A percentile compares a stretch with the other conserved stretches of the same genome.
These are phyloP conservation scores for Mortierella sp. DNA, from an alignment of 371 early-diverging fungal species.

Conservation along the genomic window DNA sequence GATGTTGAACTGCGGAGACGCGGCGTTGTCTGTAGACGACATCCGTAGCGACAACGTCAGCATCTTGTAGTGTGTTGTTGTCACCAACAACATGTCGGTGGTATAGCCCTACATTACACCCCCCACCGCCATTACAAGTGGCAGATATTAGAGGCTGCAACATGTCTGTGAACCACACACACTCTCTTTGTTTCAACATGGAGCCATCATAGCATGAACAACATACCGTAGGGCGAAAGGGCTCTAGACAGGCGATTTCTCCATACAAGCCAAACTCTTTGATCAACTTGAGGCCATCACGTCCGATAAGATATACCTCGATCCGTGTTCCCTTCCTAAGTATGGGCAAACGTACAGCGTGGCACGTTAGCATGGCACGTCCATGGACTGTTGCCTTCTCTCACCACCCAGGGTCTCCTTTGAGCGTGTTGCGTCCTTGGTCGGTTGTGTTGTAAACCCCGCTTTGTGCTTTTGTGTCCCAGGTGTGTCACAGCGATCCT, in stretches of 20 bases:
- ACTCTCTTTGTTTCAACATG: too few species aligned
- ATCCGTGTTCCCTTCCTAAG: constrained; percentile 78
- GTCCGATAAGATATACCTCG: constrained; percentile 72
- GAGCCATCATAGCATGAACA: too few species aligned
- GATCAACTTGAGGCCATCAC: constrained; percentile 70
- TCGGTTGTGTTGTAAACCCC: not conserved
- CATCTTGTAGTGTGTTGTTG: constrained; percentile 44
- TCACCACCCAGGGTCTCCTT: too few species aligned
- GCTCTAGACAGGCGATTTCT: constrained; percentile 68
- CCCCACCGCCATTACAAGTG: not conserved
- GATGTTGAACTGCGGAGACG: constrained; percentile 42
- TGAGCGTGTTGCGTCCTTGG: too few species aligned
- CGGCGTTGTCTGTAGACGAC: constrained; percentile 1
- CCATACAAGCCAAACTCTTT: constrained; percentile 80
- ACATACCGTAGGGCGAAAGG: constrained; percentile 67
- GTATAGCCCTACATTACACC: constrained; percentile 21
- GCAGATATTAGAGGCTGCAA: too few species aligned
- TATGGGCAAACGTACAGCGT: not conserved
- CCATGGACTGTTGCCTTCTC: not conserved
- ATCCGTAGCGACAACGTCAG: constrained; percentile 41
- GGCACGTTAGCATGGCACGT: not conserved
- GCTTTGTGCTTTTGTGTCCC: not conserved
- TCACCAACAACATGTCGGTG: constrained; percentile 38
- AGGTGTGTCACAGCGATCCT: too few species aligned
- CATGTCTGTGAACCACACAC: too few species aligned